Percentiles rank a stretch among this genome's conserved stretches.
Evolutionary conservation across 495 filamentous ascomycete genomes (phyloP).

Genomic region (Podospora didyma): DNA sequence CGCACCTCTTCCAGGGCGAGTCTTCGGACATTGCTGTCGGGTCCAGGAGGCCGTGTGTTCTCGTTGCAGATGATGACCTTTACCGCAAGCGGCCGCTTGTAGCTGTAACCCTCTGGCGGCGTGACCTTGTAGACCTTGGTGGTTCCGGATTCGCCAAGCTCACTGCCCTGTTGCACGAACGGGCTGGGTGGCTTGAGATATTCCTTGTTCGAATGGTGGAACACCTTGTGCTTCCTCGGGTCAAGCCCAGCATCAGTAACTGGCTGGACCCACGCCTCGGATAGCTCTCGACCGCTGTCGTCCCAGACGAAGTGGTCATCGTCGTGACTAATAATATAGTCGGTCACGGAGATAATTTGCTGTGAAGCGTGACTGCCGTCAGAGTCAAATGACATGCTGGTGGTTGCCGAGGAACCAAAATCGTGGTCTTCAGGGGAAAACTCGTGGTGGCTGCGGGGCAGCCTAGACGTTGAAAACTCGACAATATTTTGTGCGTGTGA

Average conservation of each 20-base stretch:
- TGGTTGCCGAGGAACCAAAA: background rate
- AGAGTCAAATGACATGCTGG: conserved; percentile 17
- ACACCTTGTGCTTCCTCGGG: conserved; percentile 28
- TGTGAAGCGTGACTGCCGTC: conserved; percentile 22
- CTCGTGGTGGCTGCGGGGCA: background rate
- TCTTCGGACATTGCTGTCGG: conserved; percentile 23
- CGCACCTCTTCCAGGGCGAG: conserved; percentile 26
- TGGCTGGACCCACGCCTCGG: conserved; percentile 21
- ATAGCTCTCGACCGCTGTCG: conserved; percentile 13
- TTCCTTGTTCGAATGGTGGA: conserved; percentile 27
- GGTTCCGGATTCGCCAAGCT: conserved; percentile 27
- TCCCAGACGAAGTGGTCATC: conserved; percentile 26
- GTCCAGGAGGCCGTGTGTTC: conserved; percentile 18
- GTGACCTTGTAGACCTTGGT: conserved; percentile 29
- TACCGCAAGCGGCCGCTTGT: conserved; percentile 25
- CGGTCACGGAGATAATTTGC: conserved; percentile 15
- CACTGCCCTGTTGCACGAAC: conserved; percentile 16
- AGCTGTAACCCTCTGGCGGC: conserved; percentile 15
- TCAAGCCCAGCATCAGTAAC: conserved; percentile 20
- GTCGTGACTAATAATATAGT: conserved; percentile 20
- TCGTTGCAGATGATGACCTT: conserved; percentile 32
- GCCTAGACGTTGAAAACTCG: background rate
- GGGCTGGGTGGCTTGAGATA: conserved; percentile 23
- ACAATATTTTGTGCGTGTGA: too few species aligned
- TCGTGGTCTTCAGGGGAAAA: background rate